Percentiles rank a stretch among this genome's conserved stretches.
Conservation (phyloP, 257 asterid species). For the Nyctanthes arbortristis region DNA sequence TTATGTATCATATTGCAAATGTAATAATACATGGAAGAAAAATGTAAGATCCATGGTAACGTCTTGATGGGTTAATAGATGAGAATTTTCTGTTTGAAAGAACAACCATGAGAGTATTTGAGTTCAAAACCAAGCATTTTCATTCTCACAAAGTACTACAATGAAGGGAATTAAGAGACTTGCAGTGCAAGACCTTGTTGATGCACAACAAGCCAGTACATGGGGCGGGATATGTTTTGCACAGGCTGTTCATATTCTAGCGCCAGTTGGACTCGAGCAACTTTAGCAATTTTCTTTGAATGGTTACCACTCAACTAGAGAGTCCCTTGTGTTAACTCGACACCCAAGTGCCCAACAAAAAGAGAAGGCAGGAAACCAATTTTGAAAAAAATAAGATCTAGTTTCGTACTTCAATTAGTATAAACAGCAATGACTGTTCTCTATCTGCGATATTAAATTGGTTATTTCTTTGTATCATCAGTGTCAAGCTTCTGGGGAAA, state of each 20-base stretch:
- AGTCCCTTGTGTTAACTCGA: not conserved
- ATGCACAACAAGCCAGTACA: not conserved
- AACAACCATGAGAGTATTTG: not conserved
- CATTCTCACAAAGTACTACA: not conserved
- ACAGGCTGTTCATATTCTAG: not conserved
- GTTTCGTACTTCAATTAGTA: not conserved
- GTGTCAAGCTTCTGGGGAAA: not conserved
- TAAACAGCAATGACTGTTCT: not conserved
- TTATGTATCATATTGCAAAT: not conserved
- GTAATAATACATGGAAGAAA: not conserved
- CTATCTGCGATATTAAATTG: not conserved
- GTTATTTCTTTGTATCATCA: not conserved
- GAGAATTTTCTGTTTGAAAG: not conserved
- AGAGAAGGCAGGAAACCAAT: not conserved
- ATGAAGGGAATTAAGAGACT: not conserved
- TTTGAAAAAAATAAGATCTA: not conserved
- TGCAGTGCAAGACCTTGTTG: not conserved
- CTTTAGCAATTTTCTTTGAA: not conserved
- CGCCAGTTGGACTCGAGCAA: not conserved
- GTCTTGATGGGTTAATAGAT: not conserved
- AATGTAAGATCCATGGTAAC: not conserved
- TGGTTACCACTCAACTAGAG: not conserved
- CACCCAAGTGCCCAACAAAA: not conserved
- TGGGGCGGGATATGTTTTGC: not conserved
- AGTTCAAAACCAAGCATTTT: not conserved